Conservation (phyloP, 1,284 basidiomycete species). For the Cerrena zonata region DNA sequence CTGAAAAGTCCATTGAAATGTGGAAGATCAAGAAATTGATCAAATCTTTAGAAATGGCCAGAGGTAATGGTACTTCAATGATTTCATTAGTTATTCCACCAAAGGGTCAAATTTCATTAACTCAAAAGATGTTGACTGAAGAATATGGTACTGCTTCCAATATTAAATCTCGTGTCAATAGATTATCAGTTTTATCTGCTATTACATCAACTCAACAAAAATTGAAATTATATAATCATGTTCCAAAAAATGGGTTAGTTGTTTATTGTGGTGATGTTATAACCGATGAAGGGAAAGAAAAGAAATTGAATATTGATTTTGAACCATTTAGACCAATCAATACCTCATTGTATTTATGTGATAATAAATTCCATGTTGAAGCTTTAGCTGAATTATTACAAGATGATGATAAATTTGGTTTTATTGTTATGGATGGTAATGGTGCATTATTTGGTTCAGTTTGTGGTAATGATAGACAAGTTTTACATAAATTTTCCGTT, state of each 20-base stretch:
- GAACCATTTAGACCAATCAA: constrained; percentile 98
- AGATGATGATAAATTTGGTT: constrained; percentile 95
- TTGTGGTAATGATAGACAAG: constrained; percentile 93
- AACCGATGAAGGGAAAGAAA: constrained; percentile 98
- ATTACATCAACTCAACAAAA: constrained; percentile 99
- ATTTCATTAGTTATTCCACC: constrained; percentile 97
- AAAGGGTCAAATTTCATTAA: constrained; percentile 94
- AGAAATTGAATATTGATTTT: constrained; percentile 96
- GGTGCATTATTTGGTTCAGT: constrained; percentile 94
- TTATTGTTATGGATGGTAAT: constrained; percentile 99
- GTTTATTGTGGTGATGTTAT: constrained; percentile 97
- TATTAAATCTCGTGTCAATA: constrained; percentile 99
- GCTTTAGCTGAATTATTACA: constrained; percentile 94
- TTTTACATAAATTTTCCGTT: constrained; percentile 97
- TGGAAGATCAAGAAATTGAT: constrained; percentile 99
- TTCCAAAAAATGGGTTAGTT: constrained; percentile 94
- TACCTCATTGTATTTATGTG: constrained; percentile 96
- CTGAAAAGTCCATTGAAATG: constrained; percentile 86
- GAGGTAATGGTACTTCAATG: constrained; percentile 98
- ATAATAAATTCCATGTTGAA: constrained; percentile 99
- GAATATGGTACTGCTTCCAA: constrained; percentile 99
- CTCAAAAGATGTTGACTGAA: constrained; percentile 92
- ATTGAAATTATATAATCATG: constrained; percentile 92
- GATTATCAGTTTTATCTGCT: constrained; percentile 93
- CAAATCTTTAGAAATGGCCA: constrained; percentile 86